Evolutionary conservation across 2,329 filamentous ascomycete species (phyloP).

Genomic region (Fusarium metavorans): DNA sequence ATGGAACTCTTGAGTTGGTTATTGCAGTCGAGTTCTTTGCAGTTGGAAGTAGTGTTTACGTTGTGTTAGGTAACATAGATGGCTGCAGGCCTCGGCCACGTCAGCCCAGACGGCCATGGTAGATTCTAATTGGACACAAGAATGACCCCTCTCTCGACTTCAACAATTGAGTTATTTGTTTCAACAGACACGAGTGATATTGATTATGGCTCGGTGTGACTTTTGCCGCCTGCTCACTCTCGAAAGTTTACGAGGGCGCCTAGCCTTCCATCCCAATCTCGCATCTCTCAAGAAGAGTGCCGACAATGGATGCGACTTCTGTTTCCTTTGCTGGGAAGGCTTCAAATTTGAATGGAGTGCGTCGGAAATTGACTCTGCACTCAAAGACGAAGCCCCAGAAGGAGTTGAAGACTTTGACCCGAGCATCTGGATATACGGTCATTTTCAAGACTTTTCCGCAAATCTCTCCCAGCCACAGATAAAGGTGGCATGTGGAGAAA

Average conservation of each 20-base stretch:
- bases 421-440: conserved; percentile 7
- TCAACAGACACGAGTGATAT: not conserved
- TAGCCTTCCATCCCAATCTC: conserved; percentile 4
- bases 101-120: not conserved
- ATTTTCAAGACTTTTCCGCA: not conserved
- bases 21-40: not conserved
- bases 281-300: conserved; percentile 2
- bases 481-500: not conserved
- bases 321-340: conserved; percentile 13
- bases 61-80: not conserved
- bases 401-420: not conserved
- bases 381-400: not conserved
- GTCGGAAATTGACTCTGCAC: not conserved
- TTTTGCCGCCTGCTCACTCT: not conserved
- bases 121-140: not conserved
- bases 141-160: not conserved
- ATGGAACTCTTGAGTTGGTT: not conserved
- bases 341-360: not conserved
- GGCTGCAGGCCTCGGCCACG: not conserved
- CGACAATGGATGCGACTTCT: conserved; percentile 14
- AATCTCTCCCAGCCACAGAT: not conserved
- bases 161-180: not conserved
- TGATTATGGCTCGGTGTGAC: not conserved
- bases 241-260: not conserved
- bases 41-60: not conserved